Conservation (phyloP, 2,329 filamentous ascomycete genomes). For the Trichoderma breve region DNA sequence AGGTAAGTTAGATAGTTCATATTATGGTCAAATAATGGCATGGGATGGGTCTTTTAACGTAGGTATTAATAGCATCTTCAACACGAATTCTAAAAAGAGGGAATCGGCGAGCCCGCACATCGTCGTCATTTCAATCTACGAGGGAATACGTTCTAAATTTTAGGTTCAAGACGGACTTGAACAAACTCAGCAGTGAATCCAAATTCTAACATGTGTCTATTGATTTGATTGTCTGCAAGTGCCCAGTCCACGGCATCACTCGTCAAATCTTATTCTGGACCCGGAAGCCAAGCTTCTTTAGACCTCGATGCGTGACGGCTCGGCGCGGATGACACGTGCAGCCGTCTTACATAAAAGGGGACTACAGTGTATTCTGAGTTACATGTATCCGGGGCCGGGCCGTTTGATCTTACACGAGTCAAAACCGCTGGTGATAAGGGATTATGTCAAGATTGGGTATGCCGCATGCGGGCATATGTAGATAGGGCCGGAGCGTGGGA, state of each 20-base stretch:
- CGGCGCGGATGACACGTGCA: slow-evolving; percentile 13
- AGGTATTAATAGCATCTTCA: not conserved
- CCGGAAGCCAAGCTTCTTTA: not conserved
- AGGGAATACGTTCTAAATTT: not conserved
- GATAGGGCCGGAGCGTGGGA: not conserved
- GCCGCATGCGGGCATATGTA: not conserved
- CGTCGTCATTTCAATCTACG: not conserved
- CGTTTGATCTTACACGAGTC: not conserved
- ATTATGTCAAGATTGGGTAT: not conserved
- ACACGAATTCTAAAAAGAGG: not conserved
- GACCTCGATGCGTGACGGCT: slow-evolving; percentile 5
- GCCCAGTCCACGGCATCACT: not conserved
- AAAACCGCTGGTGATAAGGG: not conserved
- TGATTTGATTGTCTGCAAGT: not conserved
- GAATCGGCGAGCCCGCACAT: not conserved
- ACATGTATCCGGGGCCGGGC: not conserved
- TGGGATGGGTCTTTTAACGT: not conserved
- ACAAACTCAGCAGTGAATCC: not conserved
- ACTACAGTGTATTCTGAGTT: not conserved
- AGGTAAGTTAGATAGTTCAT: not conserved
- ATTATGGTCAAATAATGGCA: not conserved
- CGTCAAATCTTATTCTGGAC: not conserved
- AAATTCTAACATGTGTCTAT: not conserved
- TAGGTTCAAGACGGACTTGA: not conserved
- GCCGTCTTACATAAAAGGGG: not conserved